phyloP scores from a whole-genome alignment of 2,329 filamentous ascomycete genomes.

The Torrubiella hemipterigena region DNA sequence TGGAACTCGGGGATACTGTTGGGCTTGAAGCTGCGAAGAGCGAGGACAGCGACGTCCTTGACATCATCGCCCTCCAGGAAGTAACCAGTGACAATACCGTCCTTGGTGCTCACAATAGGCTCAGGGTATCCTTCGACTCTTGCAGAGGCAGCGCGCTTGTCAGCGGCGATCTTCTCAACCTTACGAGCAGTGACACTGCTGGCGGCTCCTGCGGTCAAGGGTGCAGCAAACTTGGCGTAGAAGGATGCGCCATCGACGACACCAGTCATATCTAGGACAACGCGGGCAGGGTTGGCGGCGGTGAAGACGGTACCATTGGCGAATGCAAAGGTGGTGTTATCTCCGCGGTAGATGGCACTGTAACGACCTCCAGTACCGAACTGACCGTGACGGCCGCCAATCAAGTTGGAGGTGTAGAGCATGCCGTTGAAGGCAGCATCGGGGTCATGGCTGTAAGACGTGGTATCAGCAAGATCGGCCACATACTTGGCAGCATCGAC shows the following conservation, averaged over 20 bases:
- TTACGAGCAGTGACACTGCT: not conserved
- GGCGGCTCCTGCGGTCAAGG: not conserved
- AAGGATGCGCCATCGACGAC: conserved; percentile 8
- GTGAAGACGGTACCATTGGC: not conserved
- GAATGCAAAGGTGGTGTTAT: not conserved
- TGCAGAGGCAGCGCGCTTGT: no score
- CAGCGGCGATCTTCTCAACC: conserved; percentile 1
- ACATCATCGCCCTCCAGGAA: conserved; percentile 14
- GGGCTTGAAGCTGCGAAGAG: conserved; percentile 10
- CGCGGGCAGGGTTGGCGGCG: conserved; percentile 1
- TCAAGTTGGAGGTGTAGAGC: conserved; percentile 4
- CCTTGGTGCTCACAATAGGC: conserved; percentile 12
- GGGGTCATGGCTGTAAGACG: conserved; percentile 8
- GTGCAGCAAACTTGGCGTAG: not conserved
- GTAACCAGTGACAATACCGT: conserved; percentile 14
- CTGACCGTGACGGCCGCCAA: not conserved
- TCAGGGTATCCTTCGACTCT: conserved; percentile 14
- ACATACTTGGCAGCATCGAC: conserved; percentile 6
- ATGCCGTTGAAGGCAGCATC: conserved; percentile 11
- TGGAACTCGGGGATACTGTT: conserved; percentile 10
- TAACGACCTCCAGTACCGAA: conserved; percentile 1
- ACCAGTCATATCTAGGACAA: conserved; percentile 13
- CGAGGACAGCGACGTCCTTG: conserved; percentile 12
- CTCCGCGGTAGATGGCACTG: conserved; percentile 6
- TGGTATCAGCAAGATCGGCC: conserved; percentile 4